A percentile compares a stretch with the other conserved stretches of the same genome.
phyloP scores from a whole-genome alignment of 805 yeast genomes.

The Teunomyces kruisii region DNA sequence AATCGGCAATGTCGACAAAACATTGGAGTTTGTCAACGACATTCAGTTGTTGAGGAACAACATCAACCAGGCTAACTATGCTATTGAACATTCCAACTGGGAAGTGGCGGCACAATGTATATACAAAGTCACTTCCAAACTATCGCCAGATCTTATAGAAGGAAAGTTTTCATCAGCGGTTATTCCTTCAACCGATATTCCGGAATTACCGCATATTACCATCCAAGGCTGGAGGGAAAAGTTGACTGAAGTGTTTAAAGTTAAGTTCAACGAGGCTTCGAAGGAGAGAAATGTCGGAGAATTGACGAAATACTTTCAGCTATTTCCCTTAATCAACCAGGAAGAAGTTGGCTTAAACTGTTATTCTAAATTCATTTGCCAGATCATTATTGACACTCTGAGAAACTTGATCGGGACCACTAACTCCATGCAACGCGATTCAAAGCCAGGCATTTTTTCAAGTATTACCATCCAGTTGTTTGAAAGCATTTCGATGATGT shows the following conservation, averaged over 20 bases:
- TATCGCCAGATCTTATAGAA: constrained; percentile 53
- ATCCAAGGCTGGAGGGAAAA: constrained; percentile 58
- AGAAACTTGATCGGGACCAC: constrained; percentile 57
- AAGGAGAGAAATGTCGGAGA: constrained; percentile 59
- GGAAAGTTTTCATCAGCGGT: constrained; percentile 76
- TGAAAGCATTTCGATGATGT: constrained; percentile 80
- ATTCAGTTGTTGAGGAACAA: constrained; percentile 66
- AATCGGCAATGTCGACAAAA: constrained; percentile 57
- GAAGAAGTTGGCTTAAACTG: constrained; percentile 69
- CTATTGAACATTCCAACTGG: constrained; percentile 71
- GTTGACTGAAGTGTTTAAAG: constrained; percentile 55
- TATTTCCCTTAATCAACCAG: constrained; percentile 84
- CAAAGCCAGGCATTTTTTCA: constrained; percentile 54
- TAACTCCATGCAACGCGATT: constrained; percentile 19
- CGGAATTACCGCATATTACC: constrained; percentile 68
- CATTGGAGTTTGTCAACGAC: constrained; percentile 63
- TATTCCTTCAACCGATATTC: constrained; percentile 84
- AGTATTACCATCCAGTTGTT: constrained; percentile 65
- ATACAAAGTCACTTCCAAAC: constrained; percentile 29
- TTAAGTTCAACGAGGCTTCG: constrained; percentile 73
- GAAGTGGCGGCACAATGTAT: constrained; percentile 75
- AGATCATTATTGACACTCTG: constrained; percentile 77
- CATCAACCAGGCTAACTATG: constrained; percentile 62
- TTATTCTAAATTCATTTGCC: constrained; percentile 84
- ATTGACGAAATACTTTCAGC: constrained; percentile 75